Evolutionary conservation across 2,329 filamentous ascomycete genomes (phyloP).

Genomic region (Aspergillus vadensis): DNA sequence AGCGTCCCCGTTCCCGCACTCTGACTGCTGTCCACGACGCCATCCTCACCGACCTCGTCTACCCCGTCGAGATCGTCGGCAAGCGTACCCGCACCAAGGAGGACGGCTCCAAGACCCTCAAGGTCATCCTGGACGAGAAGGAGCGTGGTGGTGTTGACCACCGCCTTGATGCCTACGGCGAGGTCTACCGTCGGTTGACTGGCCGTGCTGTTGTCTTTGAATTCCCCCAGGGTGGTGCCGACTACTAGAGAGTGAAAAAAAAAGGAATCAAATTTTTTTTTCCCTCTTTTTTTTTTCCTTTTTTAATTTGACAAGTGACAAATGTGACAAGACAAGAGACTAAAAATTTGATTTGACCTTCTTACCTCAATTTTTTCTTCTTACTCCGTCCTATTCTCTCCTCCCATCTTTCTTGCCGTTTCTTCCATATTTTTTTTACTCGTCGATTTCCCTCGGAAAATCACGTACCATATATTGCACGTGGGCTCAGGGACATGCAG

Average conservation of each 20-base stretch:
- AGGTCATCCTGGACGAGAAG: constrained; percentile 99
- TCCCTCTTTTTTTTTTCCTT: constrained; percentile 22
- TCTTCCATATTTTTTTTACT: background rate
- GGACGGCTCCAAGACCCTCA: constrained; percentile 97
- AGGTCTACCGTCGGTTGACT: constrained; percentile 98
- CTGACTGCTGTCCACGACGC: constrained; percentile 98
- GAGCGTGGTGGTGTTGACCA: constrained; percentile 99
- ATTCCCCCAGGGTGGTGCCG: constrained; percentile 85
- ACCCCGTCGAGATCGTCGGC: constrained; percentile 99
- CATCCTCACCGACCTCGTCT: constrained; percentile 97
- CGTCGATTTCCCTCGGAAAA: background rate
- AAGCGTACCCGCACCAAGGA: constrained; percentile 99
- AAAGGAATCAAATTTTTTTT: constrained; percentile 22
- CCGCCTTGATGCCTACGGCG: constrained; percentile 98
- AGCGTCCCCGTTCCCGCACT: constrained; percentile 96
- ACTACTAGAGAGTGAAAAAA: constrained; percentile 67
- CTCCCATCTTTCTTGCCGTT: background rate
- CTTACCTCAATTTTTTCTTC: background rate
- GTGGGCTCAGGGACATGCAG: no score
- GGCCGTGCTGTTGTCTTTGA: constrained; percentile 97
- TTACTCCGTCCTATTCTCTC: background rate
- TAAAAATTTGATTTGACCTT: constrained; percentile 4
- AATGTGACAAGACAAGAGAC: background rate
- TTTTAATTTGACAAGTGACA: background rate
- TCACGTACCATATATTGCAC: no score